Conservation (phyloP, 805 yeast species). For the Groenewaldozyma salmanticensis region DNA sequence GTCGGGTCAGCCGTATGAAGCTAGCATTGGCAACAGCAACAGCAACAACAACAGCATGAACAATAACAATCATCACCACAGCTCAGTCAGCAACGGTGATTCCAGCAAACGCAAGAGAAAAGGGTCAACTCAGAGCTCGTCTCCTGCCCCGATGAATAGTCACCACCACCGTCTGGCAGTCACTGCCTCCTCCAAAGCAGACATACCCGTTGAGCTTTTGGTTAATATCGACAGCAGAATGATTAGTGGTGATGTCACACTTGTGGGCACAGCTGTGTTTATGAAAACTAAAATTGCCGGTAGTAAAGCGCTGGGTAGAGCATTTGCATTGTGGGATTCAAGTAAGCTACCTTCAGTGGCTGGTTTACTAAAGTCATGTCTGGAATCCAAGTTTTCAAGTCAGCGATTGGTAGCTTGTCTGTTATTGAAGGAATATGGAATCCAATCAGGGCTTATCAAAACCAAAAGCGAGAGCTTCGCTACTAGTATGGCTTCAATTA, state of each 20-base stretch:
- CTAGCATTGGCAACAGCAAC: slow-evolving; percentile 17
- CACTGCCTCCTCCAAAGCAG: background rate
- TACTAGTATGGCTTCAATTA: slow-evolving; percentile 9
- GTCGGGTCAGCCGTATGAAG: slow-evolving; percentile 44
- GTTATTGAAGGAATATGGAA: slow-evolving; percentile 53
- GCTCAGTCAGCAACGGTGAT: slow-evolving; percentile 19
- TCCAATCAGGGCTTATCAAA: slow-evolving; percentile 3
- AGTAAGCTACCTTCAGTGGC: slow-evolving; percentile 10
- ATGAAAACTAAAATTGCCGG: slow-evolving; percentile 68
- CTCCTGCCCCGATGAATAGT: no score
- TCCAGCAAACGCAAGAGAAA: slow-evolving; percentile 12
- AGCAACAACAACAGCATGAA: slow-evolving; percentile 4
- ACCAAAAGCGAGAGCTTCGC: slow-evolving; percentile 11
- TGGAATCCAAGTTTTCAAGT: slow-evolving; percentile 62
- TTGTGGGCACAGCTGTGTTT: slow-evolving; percentile 68
- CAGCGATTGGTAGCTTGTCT: slow-evolving; percentile 66
- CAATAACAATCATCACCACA: slow-evolving; percentile 12
- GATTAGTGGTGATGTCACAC: slow-evolving; percentile 78
- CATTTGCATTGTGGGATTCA: slow-evolving; percentile 20
- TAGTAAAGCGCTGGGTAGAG: slow-evolving; percentile 63
- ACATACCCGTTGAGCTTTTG: slow-evolving; percentile 18
- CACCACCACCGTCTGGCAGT: background rate
- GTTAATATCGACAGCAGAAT: slow-evolving; percentile 92
- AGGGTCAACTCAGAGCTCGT: background rate
- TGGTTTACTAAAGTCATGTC: slow-evolving; percentile 25